Conservation (phyloP, 2,329 filamentous ascomycete species). For the Verticillium alfalfae region DNA sequence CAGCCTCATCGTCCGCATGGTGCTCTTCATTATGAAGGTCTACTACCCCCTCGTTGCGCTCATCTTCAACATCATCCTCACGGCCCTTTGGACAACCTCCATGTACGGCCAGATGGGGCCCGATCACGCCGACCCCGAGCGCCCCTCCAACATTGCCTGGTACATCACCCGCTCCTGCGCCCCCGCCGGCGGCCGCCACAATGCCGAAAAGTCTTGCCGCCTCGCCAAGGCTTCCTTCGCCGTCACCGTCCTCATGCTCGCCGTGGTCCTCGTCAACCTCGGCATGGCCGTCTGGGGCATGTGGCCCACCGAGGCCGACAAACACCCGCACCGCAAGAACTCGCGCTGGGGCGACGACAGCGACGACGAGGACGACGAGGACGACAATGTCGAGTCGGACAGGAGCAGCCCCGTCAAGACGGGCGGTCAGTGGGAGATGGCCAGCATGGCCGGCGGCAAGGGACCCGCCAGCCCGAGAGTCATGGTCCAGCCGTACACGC, state of each 20-base stretch:
- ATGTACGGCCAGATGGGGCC: slow-evolving; percentile 67
- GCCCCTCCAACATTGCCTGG: slow-evolving; percentile 63
- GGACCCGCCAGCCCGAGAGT: slow-evolving; percentile 25
- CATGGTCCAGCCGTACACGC: slow-evolving; percentile 48
- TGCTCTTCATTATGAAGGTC: slow-evolving; percentile 64
- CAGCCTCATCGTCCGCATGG: slow-evolving; percentile 65
- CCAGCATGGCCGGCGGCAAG: slow-evolving; percentile 30
- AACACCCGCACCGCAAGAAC: slow-evolving; percentile 14
- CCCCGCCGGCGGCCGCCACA: slow-evolving; percentile 47
- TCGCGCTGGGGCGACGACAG: slow-evolving; percentile 15
- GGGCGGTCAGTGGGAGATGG: slow-evolving; percentile 54
- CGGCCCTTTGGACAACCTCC: slow-evolving; percentile 59
- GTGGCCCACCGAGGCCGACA: slow-evolving; percentile 50
- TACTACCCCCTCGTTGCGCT: slow-evolving; percentile 63
- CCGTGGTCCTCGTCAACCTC: slow-evolving; percentile 55
- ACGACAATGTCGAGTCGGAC: slow-evolving; percentile 25
- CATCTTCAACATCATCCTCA: slow-evolving; percentile 50
- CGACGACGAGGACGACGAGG: slow-evolving; percentile 30
- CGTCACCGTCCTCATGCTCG: slow-evolving; percentile 59
- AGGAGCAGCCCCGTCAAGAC: slow-evolving; percentile 26
- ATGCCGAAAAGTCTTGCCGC: slow-evolving; percentile 53
- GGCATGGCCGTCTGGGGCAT: slow-evolving; percentile 53
- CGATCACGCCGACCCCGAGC: slow-evolving; percentile 61
- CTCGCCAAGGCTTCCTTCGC: slow-evolving; percentile 65
- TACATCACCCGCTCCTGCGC: slow-evolving; percentile 68